Conservation (phyloP, 257 asterid genomes). For the Nicotiana knightiana region DNA sequence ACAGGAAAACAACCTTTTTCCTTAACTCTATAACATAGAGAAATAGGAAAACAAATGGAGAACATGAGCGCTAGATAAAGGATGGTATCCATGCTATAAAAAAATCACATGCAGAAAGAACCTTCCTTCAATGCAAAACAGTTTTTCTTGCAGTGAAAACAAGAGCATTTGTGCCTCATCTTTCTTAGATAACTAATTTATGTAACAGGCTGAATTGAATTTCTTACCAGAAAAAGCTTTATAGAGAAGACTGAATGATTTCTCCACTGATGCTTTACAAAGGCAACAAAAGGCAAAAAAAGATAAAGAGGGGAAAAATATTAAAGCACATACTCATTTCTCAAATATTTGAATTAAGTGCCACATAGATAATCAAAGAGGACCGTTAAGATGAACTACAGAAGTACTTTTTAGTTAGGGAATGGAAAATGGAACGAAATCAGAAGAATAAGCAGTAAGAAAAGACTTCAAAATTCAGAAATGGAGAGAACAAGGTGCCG, state of each 20-base stretch:
- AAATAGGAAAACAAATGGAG: background rate
- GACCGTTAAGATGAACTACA: background rate
- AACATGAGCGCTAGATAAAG: background rate
- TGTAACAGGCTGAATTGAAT: background rate
- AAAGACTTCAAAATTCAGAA: background rate
- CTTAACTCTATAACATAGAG: background rate
- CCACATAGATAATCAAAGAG: background rate
- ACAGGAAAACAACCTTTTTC: background rate
- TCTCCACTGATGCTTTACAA: background rate
- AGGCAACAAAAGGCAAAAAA: background rate
- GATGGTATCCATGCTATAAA: background rate
- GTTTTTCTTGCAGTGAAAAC: background rate
- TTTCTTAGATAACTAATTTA: background rate
- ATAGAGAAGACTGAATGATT: background rate
- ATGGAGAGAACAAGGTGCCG: background rate
- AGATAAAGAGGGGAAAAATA: background rate
- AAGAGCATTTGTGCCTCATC: background rate
- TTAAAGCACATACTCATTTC: background rate
- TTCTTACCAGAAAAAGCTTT: background rate
- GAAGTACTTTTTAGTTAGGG: background rate
- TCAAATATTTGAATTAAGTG: background rate
- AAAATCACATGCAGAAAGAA: background rate
- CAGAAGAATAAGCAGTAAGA: background rate
- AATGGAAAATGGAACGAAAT: background rate
- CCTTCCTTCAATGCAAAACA: background rate